These are phyloP conservation scores for Trichoderma brevicompactum DNA, from an alignment of 2,329 filamentous ascomycete genomes.

Conservation along the genomic window DNA sequence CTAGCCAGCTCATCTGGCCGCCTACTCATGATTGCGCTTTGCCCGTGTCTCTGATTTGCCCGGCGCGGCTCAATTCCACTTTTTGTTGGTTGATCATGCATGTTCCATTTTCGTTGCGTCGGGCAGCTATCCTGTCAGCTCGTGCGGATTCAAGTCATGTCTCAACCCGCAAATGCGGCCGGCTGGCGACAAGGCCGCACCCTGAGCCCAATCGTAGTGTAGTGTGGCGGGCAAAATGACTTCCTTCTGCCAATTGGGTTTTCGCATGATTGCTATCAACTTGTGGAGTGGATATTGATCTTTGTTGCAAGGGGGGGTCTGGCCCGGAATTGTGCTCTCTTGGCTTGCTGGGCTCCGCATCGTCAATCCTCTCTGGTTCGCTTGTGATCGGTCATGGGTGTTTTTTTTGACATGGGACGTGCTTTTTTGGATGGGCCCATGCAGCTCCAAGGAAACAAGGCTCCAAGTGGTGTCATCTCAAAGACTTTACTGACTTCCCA, in stretches of 20 bases:
- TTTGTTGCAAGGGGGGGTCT: slow-evolving; percentile 35
- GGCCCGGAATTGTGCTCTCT: slow-evolving; percentile 33
- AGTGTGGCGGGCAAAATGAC: slow-evolving; percentile 38
- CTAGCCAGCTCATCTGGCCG: slow-evolving; percentile 30
- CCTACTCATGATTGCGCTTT: slow-evolving; percentile 24
- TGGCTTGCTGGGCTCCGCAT: slow-evolving; percentile 29
- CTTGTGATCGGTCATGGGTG: slow-evolving; percentile 28
- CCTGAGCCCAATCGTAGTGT: slow-evolving; percentile 39
- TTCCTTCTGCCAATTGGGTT: slow-evolving; percentile 39
- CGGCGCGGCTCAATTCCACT: slow-evolving; percentile 13
- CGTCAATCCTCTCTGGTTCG: slow-evolving; percentile 29
- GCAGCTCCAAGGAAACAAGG: slow-evolving; percentile 26
- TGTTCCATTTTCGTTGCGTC: slow-evolving; percentile 27
- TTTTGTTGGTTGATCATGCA: slow-evolving; percentile 28
- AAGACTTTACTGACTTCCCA: slow-evolving; percentile 41
- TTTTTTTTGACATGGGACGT: slow-evolving; percentile 28
- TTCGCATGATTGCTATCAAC: slow-evolving; percentile 36
- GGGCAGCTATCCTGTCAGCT: slow-evolving; percentile 28
- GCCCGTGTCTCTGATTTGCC: slow-evolving; percentile 26
- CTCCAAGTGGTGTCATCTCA: slow-evolving; percentile 31
- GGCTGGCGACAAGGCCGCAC: slow-evolving; percentile 9
- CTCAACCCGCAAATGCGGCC: slow-evolving; percentile 32
- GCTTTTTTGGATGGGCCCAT: slow-evolving; percentile 28
- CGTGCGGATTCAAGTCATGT: slow-evolving; percentile 30
- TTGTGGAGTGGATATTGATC: slow-evolving; percentile 33